Evolutionary conservation across 2,329 filamentous ascomycete species (phyloP), one percentile per base, ranked within the genome.

Genomic region (Xylariaceae sp.): DNA sequence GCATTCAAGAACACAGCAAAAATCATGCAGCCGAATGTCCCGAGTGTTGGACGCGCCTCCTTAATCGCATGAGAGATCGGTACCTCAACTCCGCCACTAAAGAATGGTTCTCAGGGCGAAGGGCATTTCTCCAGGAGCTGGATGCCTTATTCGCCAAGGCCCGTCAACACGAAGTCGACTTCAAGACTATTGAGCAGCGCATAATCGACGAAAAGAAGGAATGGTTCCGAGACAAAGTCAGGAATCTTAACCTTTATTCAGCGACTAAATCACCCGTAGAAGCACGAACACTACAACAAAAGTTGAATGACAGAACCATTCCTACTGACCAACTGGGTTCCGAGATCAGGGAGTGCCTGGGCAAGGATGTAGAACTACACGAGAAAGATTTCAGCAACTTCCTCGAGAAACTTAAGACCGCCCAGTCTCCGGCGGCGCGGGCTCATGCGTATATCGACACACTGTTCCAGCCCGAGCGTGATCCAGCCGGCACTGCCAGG

Each of bases 51-150:
- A 67, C 67, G 16, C 72, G 76, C 48, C 67, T 81, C 4, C 63
- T 84, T 35, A 75, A 79, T 27, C 71, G 72, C 27, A 72, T 84
- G 64, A 65, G 72, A 49, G 66, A 70, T 45, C 72, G 73, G 33
- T 79, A 75, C 55, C 61, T 73, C 13, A 66, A 70, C 33, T 63
- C 67, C 6, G 59, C 67, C 10, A 65, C 66, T 13, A 64, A 70
- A 61, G 78, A 81, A 63, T 84, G 82, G 82, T 83, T 83, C 64
- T 72, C 76, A 2, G 73, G 75, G 39, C 71, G 80, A 26, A 71
- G 71, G 24, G 70, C 70, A 6, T 82, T 84, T 53, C 68, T 82
- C 18, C 70, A 74, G 46, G 78, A 80, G 49, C 71, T 84, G 9
- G 77, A 80, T 55, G 66, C 67, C 39, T 63, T 82, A 39, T 77